These are phyloP conservation scores for Leucosporidium creatinivorum DNA, from an alignment of 768 basidiomycete genomes.

Conservation along the genomic window DNA sequence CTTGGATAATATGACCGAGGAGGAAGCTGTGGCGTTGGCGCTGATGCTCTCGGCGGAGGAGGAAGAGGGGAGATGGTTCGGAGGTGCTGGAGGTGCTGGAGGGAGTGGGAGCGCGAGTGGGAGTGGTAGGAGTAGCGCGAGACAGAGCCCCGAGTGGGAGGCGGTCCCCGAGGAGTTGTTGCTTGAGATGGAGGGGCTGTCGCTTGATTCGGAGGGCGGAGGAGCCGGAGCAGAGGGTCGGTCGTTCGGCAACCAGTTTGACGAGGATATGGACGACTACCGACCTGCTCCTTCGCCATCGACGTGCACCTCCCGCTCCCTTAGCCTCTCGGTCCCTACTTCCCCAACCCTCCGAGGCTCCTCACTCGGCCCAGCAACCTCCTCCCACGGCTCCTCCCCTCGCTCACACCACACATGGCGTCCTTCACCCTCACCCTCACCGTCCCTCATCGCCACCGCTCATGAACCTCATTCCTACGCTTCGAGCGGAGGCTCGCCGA, in stretches of 20 bases:
- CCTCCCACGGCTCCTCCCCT: background rate
- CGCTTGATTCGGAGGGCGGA: conserved; percentile 19
- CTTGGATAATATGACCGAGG: conserved; percentile 29
- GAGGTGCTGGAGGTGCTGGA: background rate
- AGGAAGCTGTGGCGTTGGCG: conserved; percentile 29
- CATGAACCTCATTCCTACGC: conserved; percentile 17
- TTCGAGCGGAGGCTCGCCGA: conserved; percentile 6
- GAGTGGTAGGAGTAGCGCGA: background rate
- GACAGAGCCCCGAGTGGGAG: conserved; percentile 2
- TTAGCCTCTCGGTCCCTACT: conserved; percentile 19
- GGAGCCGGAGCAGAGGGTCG: background rate
- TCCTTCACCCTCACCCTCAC: background rate
- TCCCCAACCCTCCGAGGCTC: conserved; percentile 18
- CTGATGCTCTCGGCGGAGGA: conserved; percentile 25
- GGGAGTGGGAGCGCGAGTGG: conserved; percentile 5
- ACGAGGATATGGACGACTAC: background rate
- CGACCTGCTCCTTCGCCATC: background rate
- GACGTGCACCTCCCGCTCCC: conserved; percentile 12
- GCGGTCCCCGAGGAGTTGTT: conserved; percentile 19
- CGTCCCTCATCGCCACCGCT: background rate
- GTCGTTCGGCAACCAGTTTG: background rate
- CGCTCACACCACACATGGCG: background rate
- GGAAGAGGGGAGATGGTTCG: conserved; percentile 7
- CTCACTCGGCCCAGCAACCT: background rate
- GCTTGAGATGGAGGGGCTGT: conserved; percentile 8